Base-by-base conservation (phyloP, 2,329 filamentous ascomycete genomes). In the Ophiosphaerella korrae region DNA sequence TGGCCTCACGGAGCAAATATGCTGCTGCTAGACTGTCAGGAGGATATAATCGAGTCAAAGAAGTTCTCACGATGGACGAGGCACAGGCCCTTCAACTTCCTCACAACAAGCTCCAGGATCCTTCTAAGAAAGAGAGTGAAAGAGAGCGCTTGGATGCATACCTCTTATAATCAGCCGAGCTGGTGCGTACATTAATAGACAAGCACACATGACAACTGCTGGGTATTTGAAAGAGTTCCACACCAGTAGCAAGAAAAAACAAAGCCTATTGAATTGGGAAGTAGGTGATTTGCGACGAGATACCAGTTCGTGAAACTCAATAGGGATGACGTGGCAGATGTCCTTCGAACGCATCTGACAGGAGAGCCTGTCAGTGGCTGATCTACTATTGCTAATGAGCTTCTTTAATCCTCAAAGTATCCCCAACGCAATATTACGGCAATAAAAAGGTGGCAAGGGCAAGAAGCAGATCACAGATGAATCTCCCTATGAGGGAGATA, bases 381-480 rank as follows among this genome's bases (percentile, higher is more conserved):
- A 78, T n/a, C 62, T 80, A 14, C 55, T 81, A 1, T 76, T 75
- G 2, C 65, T 80, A 0, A 80, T 81, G 74, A 78, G 77, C 65
- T 75, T 77, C 50, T 81, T 77, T 54, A 70, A 81, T 43, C 63
- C 65, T 18, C 72, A 79, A 54, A 73, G 68, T 7, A 78, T 80
- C 21, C 73, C 74, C 0, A 66, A 71, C 24, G 26, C 8, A 7
- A 2, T 42, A 40, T 5, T 46, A 18, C 44, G 35, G 23, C 23
- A 54, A 33, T 12, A 48, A 75, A 46, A 37, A 6, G 42, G 47
- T 8, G 46, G 35, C 4, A 5, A 14, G n/a, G 38, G 21, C 7
- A 29, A 29, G 12, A 41, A 41, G 2, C 23, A 8, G 14, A 13
- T 31, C 5, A 16, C 33, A n/a, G 23, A 7, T 36, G 23, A 38